Evolutionary conservation across 2,329 filamentous ascomycete species (phyloP).

Genomic region (Colletotrichum shisoi): DNA sequence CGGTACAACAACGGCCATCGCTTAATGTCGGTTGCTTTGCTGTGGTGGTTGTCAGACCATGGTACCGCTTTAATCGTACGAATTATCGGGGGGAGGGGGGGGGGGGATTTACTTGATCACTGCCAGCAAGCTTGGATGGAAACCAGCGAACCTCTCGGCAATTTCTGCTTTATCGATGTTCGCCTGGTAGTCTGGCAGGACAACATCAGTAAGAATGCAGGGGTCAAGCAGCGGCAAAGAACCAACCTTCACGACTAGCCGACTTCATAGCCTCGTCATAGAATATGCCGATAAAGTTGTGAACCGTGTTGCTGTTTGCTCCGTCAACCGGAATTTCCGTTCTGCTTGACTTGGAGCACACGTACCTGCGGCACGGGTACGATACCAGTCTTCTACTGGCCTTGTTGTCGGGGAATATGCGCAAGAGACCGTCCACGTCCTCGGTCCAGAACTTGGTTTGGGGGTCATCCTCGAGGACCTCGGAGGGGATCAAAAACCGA

Average conservation of each 20-base stretch:
- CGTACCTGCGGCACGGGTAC: slow-evolving; percentile 49
- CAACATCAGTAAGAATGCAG: not conserved
- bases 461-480: slow-evolving; percentile 45
- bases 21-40: slow-evolving; percentile 49
- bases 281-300: slow-evolving; percentile 49
- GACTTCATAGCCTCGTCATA: slow-evolving; percentile 41
- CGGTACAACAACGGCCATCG: slow-evolving; percentile 50
- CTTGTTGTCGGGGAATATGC: slow-evolving; percentile 32
- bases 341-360: not conserved
- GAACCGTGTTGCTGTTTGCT: slow-evolving; percentile 45
- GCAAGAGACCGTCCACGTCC: slow-evolving; percentile 40
- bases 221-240: accelerated
- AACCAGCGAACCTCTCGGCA: slow-evolving; percentile 44
- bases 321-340: not conserved
- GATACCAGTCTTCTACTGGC: slow-evolving; percentile 44
- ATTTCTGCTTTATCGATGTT: slow-evolving; percentile 43
- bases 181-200: slow-evolving; percentile 20
- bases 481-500: slow-evolving; percentile 48
- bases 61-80: not conserved
- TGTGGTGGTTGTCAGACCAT: slow-evolving; percentile 26
- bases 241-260: slow-evolving; percentile 32
- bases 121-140: slow-evolving; percentile 43
- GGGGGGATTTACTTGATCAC: slow-evolving; percentile 44
- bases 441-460: slow-evolving; percentile 46
- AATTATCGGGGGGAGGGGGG: not conserved